Base-by-base conservation (phyloP, 2,329 filamentous ascomycete genomes). In the Madurella mycetomatis region DNA sequence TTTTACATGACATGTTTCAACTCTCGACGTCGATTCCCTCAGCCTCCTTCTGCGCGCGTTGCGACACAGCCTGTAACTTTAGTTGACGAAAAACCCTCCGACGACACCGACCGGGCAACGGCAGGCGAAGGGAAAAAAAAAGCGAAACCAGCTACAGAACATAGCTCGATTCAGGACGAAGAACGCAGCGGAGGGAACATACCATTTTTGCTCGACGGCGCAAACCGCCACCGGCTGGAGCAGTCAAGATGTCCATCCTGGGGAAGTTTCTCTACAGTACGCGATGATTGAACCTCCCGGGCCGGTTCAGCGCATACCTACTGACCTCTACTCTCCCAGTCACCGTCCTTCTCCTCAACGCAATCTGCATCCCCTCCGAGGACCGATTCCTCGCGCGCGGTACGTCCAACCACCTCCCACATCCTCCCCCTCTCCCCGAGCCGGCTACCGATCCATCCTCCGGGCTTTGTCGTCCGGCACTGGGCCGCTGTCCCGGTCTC, bases 281-380 rank as follows among this genome's bases (percentile, higher is more conserved):
- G 63, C 39, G 2, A 37, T 37, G 11, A 11, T 37, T 4, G 13
- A 15, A 11, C 9, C 9, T 2, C 18, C 13, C 31, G 37, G 43
- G n/a, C 13, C 12, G 7, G 17, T 18, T 8, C 12, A 7, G 13
- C 46, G 19, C 12, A 8, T n/a, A 37, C 1, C 30, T 17, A 16
- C 46, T 45, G 11, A 31, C 34, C 5, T 11, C 40, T n/a, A 17
- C 8, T 13, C 47, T 9, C 32, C 45, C 25, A 91, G 88, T 92
- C 62, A 81, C 84, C 64, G 79, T 95, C 69, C 89, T 97, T 67
- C 82, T 97, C 69, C 85, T 94, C 73, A 99, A 99, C 73, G 90
- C 90, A 62, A 87, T 68, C 67, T 86, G 87, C 52, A 82, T 92
- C 65, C 80, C 91, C 59, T 90, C 86, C 55, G 87, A 90, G 78